phyloP scores from a whole-genome alignment of 2,329 filamentous ascomycete genomes.

The Nectriaceae sp. region DNA sequence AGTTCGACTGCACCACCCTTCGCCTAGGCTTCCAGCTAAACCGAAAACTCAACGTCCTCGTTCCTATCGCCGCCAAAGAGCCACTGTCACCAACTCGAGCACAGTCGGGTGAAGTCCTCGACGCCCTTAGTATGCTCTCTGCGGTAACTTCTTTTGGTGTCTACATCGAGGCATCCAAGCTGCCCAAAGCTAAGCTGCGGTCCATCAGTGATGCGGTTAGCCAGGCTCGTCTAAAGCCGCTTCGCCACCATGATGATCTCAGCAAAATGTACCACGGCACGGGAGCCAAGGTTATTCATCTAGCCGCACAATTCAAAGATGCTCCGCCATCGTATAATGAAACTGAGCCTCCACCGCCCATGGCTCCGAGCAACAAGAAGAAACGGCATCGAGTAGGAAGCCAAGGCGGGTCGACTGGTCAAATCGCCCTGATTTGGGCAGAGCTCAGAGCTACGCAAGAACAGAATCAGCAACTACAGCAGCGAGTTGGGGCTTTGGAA shows the following conservation, averaged over 20 bases:
- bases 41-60: constrained; percentile 3
- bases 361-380: no score
- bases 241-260: constrained; percentile 7
- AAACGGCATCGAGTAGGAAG: no score
- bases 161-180: constrained; percentile 9
- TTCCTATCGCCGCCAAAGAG: constrained; percentile 5
- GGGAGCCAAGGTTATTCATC: no score
- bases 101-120: constrained; percentile 11
- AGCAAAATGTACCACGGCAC: constrained; percentile 16
- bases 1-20: constrained; percentile 4
- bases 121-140: constrained; percentile 12
- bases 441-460: no score
- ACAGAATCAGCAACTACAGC: no score
- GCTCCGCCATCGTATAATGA: no score
- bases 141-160: constrained; percentile 8
- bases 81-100: constrained; percentile 8
- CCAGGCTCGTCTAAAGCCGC: constrained; percentile 5
- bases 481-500: no score
- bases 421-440: no score
- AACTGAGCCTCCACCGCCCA: no score
- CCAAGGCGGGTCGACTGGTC: no score
- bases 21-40: constrained; percentile 4
- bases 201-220: constrained; percentile 7
- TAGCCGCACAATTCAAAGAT: no score
- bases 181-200: constrained; percentile 3